A percentile compares a stretch with the other conserved stretches of the same genome.
Conservation (phyloP, 2,329 filamentous ascomycete species). For the Penicillium vulpinum region DNA sequence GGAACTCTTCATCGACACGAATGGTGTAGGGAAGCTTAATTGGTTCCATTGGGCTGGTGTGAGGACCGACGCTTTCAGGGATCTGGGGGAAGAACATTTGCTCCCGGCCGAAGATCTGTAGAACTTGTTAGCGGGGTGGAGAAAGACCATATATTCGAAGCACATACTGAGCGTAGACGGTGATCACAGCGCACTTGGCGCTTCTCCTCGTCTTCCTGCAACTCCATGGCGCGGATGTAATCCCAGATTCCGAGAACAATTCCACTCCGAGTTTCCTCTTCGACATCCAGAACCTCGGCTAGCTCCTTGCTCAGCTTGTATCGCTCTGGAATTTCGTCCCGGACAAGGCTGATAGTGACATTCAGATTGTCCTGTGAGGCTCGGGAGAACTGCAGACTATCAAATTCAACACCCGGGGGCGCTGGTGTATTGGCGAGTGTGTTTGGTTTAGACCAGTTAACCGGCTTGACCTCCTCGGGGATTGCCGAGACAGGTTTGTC, state of each 20-base stretch:
- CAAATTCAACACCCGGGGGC: constrained; percentile 75
- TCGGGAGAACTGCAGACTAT: constrained; percentile 86
- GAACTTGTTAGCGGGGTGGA: neutral
- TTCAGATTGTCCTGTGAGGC: constrained; percentile 91
- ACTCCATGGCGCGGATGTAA: constrained; percentile 79
- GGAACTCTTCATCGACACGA: constrained; percentile 82
- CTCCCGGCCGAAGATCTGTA: constrained; percentile 71
- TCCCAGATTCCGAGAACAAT: constrained; percentile 93
- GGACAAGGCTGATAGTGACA: constrained; percentile 79
- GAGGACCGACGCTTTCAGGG: constrained; percentile 73
- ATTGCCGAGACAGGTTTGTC: constrained; percentile 47
- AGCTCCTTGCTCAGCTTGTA: constrained; percentile 77
- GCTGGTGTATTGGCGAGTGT: constrained; percentile 52
- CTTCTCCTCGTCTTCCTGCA: constrained; percentile 95
- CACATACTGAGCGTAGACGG: constrained; percentile 69
- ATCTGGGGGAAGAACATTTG: constrained; percentile 83
- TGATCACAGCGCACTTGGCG: constrained; percentile 89
- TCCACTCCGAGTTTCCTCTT: constrained; percentile 82
- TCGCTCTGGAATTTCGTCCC: constrained; percentile 83
- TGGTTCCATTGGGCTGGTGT: constrained; percentile 77
- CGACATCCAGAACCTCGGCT: constrained; percentile 79
- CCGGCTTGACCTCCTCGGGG: constrained; percentile 45
- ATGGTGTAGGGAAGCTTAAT: constrained; percentile 89
- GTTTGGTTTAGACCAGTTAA: constrained; percentile 87
- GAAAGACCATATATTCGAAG: neutral